Evolutionary conservation across 495 filamentous ascomycete genomes (phyloP).

Genomic region (Viridothelium virens): DNA sequence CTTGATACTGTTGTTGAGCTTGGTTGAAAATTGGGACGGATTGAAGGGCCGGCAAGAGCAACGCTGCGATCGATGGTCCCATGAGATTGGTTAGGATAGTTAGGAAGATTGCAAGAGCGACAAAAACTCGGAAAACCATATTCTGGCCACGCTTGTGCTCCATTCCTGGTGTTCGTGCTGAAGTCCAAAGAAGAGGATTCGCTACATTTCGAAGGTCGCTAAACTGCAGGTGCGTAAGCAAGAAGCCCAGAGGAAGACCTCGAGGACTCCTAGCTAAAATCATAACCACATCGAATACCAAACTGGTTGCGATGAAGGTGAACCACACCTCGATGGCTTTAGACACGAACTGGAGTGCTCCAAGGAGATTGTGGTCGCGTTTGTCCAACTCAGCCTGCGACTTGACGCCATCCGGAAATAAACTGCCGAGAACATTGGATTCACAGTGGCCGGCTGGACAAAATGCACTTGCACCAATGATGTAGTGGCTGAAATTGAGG

Average conservation of each 20-base stretch:
- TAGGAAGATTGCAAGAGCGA: slow-evolving; percentile 21
- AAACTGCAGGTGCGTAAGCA: slow-evolving; percentile 27
- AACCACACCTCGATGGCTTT: slow-evolving; percentile 31
- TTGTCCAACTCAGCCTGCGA: slow-evolving; percentile 20
- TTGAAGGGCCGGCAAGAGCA: slow-evolving; percentile 25
- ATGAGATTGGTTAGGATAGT: slow-evolving; percentile 28
- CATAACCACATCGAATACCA: slow-evolving; percentile 27
- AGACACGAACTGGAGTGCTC: slow-evolving; percentile 29
- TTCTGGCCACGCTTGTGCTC: slow-evolving; percentile 11
- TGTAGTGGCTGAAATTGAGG: slow-evolving; percentile 23
- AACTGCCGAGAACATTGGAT: neutral
- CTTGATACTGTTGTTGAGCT: neutral
- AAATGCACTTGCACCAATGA: slow-evolving; percentile 26
- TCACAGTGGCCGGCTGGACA: slow-evolving; percentile 23
- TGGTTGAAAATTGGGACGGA: slow-evolving; percentile 13
- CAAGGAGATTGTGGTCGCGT: slow-evolving; percentile 25
- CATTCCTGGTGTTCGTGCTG: slow-evolving; percentile 3
- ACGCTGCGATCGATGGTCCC: slow-evolving; percentile 27
- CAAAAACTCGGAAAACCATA: slow-evolving; percentile 20
- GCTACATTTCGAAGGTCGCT: slow-evolving; percentile 22
- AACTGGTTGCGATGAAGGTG: slow-evolving; percentile 25
- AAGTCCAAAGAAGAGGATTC: slow-evolving; percentile 24
- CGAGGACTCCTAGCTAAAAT: slow-evolving; percentile 20
- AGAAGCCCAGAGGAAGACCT: slow-evolving; percentile 27
- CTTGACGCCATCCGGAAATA: slow-evolving; percentile 11